Conservation (phyloP, 495 filamentous ascomycete genomes). For the Hypoxylon fragiforme region DNA sequence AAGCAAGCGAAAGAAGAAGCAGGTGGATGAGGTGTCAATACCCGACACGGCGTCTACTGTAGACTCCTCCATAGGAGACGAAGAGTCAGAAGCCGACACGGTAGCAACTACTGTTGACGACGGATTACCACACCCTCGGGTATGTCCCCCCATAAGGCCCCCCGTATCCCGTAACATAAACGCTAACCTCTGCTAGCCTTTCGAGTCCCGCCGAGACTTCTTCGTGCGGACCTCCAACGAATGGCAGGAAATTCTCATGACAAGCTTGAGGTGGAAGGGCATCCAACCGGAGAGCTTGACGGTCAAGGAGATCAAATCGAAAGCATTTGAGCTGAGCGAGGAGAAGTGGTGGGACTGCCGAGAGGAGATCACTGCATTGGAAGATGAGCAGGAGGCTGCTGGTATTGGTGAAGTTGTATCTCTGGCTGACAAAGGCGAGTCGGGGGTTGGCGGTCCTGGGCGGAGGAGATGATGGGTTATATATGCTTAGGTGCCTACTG, state of each 20-base stretch:
- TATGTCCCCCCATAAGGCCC: constrained; percentile 26
- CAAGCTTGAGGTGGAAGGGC: constrained; percentile 62
- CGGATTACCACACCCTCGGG: constrained; percentile 61
- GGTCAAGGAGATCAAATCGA: constrained; percentile 88
- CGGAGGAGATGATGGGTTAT: constrained; percentile 55
- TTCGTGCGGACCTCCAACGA: constrained; percentile 83
- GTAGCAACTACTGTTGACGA: constrained; percentile 54
- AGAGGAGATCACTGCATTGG: constrained; percentile 88
- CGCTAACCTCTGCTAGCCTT: constrained; percentile 67
- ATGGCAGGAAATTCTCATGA: constrained; percentile 86
- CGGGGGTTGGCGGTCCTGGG: constrained; percentile 56
- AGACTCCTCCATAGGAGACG: constrained; percentile 42
- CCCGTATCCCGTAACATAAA: neutral
- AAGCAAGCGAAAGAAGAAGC: constrained; percentile 55
- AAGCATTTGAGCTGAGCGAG: constrained; percentile 85
- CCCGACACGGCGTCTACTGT: constrained; percentile 40
- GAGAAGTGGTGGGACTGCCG: constrained; percentile 98
- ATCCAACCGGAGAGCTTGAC: constrained; percentile 62
- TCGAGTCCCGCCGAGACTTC: constrained; percentile 90
- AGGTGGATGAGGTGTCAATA: constrained; percentile 40
- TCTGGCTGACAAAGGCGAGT: constrained; percentile 68
- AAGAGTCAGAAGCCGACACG: constrained; percentile 53
- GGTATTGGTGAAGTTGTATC: constrained; percentile 95
- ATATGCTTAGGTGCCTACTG: too few relatives aligned
- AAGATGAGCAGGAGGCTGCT: constrained; percentile 95